Conservation (phyloP, 176 grass and related monocot species). For the Saccharum spontaneum region DNA sequence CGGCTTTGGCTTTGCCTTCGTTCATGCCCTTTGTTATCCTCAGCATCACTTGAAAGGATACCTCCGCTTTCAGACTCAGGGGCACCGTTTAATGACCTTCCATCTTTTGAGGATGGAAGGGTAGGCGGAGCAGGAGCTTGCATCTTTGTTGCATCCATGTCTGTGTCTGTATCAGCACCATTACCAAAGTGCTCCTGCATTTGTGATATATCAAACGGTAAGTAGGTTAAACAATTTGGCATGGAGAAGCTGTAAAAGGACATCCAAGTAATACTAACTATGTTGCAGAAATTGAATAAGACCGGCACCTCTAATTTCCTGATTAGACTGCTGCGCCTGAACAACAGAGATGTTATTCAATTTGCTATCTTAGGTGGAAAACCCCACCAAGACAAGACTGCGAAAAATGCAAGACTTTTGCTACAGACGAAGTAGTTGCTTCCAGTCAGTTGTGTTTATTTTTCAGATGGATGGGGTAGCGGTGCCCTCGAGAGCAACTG, state of each 20-base stretch:
- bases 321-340: conserved; percentile 4
- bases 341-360: neutral
- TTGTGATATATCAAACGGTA: neutral
- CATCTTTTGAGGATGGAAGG: conserved; percentile 9
- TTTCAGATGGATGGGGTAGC: neutral
- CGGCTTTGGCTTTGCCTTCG: conserved; percentile 25
- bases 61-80: neutral
- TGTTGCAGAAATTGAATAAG: neutral
- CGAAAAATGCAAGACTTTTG: neutral
- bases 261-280: conserved; percentile 16
- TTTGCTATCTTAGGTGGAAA: neutral
- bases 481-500: neutral
- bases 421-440: neutral
- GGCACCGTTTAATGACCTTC: conserved; percentile 5
- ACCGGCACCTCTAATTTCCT: conserved; percentile 14
- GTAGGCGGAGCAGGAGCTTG: neutral
- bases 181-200: conserved; percentile 14
- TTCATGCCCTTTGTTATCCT: conserved; percentile 6
- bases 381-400: neutral
- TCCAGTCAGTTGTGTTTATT: neutral
- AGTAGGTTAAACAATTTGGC: neutral
- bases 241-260: neutral
- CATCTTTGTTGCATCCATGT: neutral
- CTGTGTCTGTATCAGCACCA: neutral
- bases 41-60: conserved; percentile 14